phyloP scores from a whole-genome alignment of 331 rosid species.

The Quercus tomentella region DNA sequence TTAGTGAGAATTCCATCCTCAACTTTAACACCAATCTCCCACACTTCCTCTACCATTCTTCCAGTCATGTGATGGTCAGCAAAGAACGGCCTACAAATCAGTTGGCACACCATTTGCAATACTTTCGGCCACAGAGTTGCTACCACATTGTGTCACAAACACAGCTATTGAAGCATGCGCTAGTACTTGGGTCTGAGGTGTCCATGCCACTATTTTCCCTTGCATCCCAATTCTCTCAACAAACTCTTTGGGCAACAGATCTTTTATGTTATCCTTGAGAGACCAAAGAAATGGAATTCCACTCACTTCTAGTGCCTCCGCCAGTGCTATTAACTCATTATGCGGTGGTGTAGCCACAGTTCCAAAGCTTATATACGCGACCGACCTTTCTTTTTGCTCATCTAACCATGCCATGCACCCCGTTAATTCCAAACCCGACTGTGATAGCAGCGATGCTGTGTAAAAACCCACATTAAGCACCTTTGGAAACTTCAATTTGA shows the following conservation, averaged over 20 bases:
- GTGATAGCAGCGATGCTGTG: slow-evolving; percentile 17
- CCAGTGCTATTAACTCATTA: slow-evolving; percentile 35
- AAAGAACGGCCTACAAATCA: slow-evolving; percentile 48
- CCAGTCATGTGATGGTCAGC: slow-evolving; percentile 42
- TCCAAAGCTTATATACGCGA: slow-evolving; percentile 42
- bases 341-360: slow-evolving; percentile 30
- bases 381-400: slow-evolving; percentile 16
- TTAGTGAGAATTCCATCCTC: slow-evolving; percentile 17
- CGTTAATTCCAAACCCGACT: slow-evolving; percentile 19
- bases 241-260: slow-evolving; percentile 32
- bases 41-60: too few species aligned
- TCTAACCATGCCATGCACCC: slow-evolving; percentile 52
- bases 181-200: slow-evolving; percentile 38
- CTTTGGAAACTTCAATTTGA: slow-evolving; percentile 23
- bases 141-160: slow-evolving; percentile 52
- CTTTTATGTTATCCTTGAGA: slow-evolving; percentile 16
- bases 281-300: slow-evolving; percentile 51
- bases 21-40: too few species aligned
- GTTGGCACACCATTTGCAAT: slow-evolving; percentile 45
- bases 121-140: slow-evolving; percentile 40
- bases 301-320: slow-evolving; percentile 41
- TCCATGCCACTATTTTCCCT: slow-evolving; percentile 54
- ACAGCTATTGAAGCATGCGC: slow-evolving; percentile 38
- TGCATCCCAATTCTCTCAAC: slow-evolving; percentile 7
- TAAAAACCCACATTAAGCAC: slow-evolving; percentile 37